These are phyloP conservation scores for Fusarium miscanthi DNA, from an alignment of 2,329 filamentous ascomycete species.

Conservation along the genomic window DNA sequence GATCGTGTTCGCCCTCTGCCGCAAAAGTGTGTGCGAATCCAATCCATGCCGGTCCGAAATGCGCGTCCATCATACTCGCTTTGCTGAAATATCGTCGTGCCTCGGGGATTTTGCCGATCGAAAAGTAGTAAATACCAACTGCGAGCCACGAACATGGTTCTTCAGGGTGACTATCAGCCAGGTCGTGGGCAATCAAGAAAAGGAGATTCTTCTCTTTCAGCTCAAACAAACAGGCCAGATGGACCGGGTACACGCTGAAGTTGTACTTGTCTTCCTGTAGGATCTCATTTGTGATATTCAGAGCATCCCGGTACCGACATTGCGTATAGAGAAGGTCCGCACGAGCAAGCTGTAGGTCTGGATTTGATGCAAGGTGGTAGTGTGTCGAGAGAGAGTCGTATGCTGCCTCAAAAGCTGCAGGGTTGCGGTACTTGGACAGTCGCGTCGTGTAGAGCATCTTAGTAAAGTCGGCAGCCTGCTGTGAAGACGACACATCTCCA, in stretches of 20 bases:
- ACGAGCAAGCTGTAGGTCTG: conserved; percentile 88
- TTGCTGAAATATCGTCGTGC: conserved; percentile 97
- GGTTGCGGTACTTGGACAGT: conserved; percentile 93
- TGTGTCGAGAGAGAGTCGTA: conserved; percentile 93
- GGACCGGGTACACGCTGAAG: conserved; percentile 87
- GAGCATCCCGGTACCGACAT: conserved; percentile 89
- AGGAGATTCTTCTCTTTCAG: conserved; percentile 87
- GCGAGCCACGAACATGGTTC: conserved; percentile 94
- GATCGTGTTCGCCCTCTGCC: conserved; percentile 96
- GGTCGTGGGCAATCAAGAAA: conserved; percentile 90
- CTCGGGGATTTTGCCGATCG: conserved; percentile 89
- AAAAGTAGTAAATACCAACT: conserved; percentile 93
- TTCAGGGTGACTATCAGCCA: conserved; percentile 90
- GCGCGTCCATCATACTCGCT: conserved; percentile 95
- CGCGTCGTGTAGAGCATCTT: conserved; percentile 97
- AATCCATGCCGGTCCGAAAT: conserved; percentile 98
- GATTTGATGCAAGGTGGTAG: conserved; percentile 86
- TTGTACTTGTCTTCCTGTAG: conserved; percentile 88
- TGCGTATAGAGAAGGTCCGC: conserved; percentile 95
- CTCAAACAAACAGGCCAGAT: conserved; percentile 91
- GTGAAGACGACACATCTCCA: conserved; percentile 73
- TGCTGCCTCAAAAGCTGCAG: conserved; percentile 82
- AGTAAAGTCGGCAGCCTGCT: conserved; percentile 93
- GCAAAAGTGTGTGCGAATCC: conserved; percentile 99
- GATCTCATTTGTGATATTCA: conserved; percentile 85